phyloP scores from a whole-genome alignment of 108 stramenopile species.

The Cyclotella sp. region DNA sequence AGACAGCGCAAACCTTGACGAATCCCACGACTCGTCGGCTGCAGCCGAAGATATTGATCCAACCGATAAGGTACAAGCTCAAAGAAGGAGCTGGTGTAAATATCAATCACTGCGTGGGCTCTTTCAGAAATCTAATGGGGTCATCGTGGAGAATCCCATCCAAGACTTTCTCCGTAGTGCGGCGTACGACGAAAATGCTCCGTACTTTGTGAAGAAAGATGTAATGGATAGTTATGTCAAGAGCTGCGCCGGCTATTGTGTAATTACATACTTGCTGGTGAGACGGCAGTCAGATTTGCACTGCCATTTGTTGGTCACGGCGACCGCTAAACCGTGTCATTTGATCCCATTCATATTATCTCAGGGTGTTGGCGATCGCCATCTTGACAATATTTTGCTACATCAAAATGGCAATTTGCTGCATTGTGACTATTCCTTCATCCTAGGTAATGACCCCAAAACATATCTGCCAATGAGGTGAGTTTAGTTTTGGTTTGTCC shows the following conservation, averaged over 20 bases:
- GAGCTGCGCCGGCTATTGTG: slow-evolving; percentile 98
- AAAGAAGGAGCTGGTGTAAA: slow-evolving; percentile 58
- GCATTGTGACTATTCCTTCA: slow-evolving; percentile 88
- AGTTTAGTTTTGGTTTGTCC: not conserved
- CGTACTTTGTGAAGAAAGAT: slow-evolving; percentile 72
- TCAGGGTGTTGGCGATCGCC: slow-evolving; percentile 87
- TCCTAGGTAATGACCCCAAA: slow-evolving; percentile 90
- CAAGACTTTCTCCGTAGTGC: slow-evolving; percentile 84
- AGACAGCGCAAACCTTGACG: slow-evolving; percentile 16
- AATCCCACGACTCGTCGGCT: slow-evolving; percentile 6
- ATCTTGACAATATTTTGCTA: slow-evolving; percentile 86
- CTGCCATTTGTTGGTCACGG: not conserved
- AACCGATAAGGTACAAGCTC: slow-evolving; percentile 10
- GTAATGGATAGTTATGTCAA: slow-evolving; percentile 94
- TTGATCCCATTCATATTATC: not conserved
- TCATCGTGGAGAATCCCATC: slow-evolving; percentile 68
- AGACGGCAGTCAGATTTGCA: not conserved
- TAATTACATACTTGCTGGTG: slow-evolving; percentile 94
- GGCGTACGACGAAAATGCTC: slow-evolving; percentile 69
- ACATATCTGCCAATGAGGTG: slow-evolving; percentile 80
- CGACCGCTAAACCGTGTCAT: not conserved
- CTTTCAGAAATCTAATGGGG: slow-evolving; percentile 36
- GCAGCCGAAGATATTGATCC: slow-evolving; percentile 14
- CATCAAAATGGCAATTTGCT: slow-evolving; percentile 85
- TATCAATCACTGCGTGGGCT: slow-evolving; percentile 74